A percentile compares a stretch with the other conserved stretches of the same genome.
Conservation (phyloP, 306 rosid species). For the Begonia masoniana region DNA sequence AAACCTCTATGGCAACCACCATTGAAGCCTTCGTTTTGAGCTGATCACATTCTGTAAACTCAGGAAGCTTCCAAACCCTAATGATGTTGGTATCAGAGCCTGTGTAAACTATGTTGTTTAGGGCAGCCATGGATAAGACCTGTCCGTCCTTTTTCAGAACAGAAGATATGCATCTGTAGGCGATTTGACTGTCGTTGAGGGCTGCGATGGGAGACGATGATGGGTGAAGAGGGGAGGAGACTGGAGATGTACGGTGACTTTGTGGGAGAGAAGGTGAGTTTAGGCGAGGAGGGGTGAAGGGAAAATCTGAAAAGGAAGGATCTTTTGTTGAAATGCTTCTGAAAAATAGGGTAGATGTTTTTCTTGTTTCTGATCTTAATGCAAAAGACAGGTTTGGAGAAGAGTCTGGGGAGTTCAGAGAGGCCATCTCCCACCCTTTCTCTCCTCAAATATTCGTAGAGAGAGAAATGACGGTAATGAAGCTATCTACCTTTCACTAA, state of each 20-base stretch:
- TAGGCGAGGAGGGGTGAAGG: slow-evolving; percentile 44
- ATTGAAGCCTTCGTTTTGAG: slow-evolving; percentile 56
- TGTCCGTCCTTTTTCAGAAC: slow-evolving; percentile 77
- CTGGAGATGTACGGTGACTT: slow-evolving; percentile 47
- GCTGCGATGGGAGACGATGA: slow-evolving; percentile 1
- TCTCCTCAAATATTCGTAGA: no score
- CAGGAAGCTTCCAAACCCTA: slow-evolving; percentile 82
- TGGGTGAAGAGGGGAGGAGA: slow-evolving; percentile 41
- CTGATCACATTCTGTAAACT: slow-evolving; percentile 73
- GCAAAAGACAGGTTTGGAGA: slow-evolving; percentile 44
- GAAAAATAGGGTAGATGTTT: slow-evolving; percentile 15
- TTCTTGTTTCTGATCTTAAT: slow-evolving; percentile 14
- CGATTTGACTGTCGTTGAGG: slow-evolving; percentile 31
- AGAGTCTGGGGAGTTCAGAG: slow-evolving; percentile 39
- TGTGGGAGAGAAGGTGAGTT: slow-evolving; percentile 38
- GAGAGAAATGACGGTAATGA: no score
- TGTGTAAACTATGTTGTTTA: slow-evolving; percentile 59
- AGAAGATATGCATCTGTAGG: slow-evolving; percentile 78
- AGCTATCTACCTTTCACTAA: no score
- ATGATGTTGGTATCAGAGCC: slow-evolving; percentile 57
- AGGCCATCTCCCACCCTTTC: slow-evolving; percentile 14
- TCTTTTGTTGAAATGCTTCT: slow-evolving; percentile 70
- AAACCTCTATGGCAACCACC: slow-evolving; percentile 56
- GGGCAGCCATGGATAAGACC: slow-evolving; percentile 48
- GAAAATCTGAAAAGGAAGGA: slow-evolving; percentile 33